These are phyloP conservation scores for Artemisia argyi DNA, from an alignment of 129 eudicot genomes.

Conservation along the genomic window DNA sequence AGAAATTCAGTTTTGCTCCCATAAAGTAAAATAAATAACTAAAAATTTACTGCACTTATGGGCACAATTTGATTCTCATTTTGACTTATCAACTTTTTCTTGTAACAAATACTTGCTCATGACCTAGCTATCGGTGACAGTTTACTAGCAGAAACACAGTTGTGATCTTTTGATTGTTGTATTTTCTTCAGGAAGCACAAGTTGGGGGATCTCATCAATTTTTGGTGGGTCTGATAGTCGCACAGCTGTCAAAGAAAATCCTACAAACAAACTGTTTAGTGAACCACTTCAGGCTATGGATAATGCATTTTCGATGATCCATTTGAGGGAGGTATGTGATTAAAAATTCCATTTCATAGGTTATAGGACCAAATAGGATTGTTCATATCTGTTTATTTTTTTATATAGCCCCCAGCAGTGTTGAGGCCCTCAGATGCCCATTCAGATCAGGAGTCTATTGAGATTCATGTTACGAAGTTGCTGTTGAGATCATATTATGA, in stretches of 20 bases:
- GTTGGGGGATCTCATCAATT: constrained; percentile 93
- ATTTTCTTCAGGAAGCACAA: constrained; percentile 45
- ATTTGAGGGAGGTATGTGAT: constrained; percentile 77
- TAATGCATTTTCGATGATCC: constrained; percentile 64
- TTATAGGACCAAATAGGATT: neutral
- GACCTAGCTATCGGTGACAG: neutral
- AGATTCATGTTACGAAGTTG: constrained; percentile 68
- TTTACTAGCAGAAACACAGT: neutral
- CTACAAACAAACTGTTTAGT: constrained; percentile 58
- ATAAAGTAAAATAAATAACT: neutral
- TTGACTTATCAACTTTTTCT: neutral
- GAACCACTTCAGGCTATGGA: constrained; percentile 72
- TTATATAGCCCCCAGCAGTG: constrained; percentile 77
- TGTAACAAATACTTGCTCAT: neutral
- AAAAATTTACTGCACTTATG: neutral
- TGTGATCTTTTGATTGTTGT: constrained; percentile 9
- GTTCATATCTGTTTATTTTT: constrained; percentile 22
- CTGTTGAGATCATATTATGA: constrained; percentile 88
- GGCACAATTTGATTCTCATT: neutral
- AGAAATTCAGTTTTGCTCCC: too few relatives aligned
- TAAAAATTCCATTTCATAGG: constrained; percentile 2
- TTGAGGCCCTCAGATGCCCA: constrained; percentile 87
- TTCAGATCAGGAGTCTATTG: constrained; percentile 79
- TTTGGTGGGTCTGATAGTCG: constrained; percentile 81
- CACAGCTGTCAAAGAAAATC: constrained; percentile 55